Base-by-base conservation (phyloP, 164 flowering plant species). In the Piper longum region DNA sequence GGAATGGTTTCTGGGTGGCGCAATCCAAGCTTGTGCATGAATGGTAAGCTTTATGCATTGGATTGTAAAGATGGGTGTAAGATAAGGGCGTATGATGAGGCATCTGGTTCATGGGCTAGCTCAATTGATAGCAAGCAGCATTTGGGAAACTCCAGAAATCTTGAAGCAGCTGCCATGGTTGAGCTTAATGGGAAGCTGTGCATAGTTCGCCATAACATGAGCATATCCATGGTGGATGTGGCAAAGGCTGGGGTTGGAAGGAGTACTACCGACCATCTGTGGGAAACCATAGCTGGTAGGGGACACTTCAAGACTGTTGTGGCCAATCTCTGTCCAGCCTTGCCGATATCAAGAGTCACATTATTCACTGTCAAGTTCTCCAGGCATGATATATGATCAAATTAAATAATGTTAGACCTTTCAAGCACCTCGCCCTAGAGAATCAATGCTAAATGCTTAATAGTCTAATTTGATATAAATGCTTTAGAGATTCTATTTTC, bases 1-100 rank as follows among this genome's bases (percentile, higher is more conserved):
- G 91, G 93, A 54, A 84, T 87, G 96, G 83, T 87, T 61, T 69
- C 86, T 41, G 91, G 96, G 19, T 87, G 96, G 93, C 75, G 85
- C 61, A 85, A 84, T 70, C 93, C 95, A 0, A 75, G 89, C 63
- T 71, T 80, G 45, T 66, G 85, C 39, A 14, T 87, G 41, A 75
- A 84, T 54, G 85, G 85, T 17, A 70, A 76, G 68, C 85, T 89
- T 17, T 89, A 84, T 75, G 88, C 88, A n/a, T 70, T 84, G 72
- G 95, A 87, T 7, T 89, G 96, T 66, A 85, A 85, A 66, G 96
- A 89, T 59, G 95, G 95, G 2, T 88, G 95, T 76, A 85, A 78
- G 66, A 71, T 88, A n/a, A 73, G 95, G 71, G 84, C 83, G 7
- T 88, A 84, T 42, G 89, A 88, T 57, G 77, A 78, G 63, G 70